Base-by-base conservation (phyloP, 1,284 basidiomycete species). In the Microbotryum lychnidis-dioicae region DNA sequence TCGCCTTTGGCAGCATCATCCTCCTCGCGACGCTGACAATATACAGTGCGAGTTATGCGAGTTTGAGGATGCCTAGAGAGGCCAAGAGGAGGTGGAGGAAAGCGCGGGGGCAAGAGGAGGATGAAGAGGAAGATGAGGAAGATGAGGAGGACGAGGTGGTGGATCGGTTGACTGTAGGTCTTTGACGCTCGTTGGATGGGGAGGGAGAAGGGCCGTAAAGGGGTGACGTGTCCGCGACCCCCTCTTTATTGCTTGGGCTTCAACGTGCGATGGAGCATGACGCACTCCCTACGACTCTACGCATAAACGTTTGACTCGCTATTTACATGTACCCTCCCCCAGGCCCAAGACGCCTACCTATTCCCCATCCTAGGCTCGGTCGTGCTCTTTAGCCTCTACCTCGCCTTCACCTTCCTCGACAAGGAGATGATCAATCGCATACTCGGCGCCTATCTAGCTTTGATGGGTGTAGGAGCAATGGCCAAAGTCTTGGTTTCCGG, bases 361-460 rank as follows among this genome's bases (percentile, higher is more conserved):
- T 89, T 91, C 68, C 89, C 89, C 14, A 76, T 90, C 56, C 83
- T 70, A 31, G 67, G 68, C 8, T 87, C 86, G 1, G 76, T 77
- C 4, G 79, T 81, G 23, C 77, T 91, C 31, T 78, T 86, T 64
- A 81, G 83, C 6, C 75, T 90, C 56, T 91, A 87, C 71, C 71
- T 83, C 54, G 76, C 85, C 45, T 81, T 91, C 68, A 85, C 9
- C 72, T 92, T 86, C 73, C 76, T 89, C 50, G 88, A 89, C 48
- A 84, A 82, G 69, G 83, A 84, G 69, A 90, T 88, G 86, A 84
- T 96, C 66, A 90, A 90, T 73, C 83, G 80, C 79, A 64, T 88
- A 2, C 76, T 90, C 23, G 82, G 70, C 18, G 62, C 55, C 27
- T 71, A 72, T 53, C 63, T 69, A 23, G 56, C 63, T 0, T 9